These are phyloP conservation scores for Clitopilus hobsonii DNA, from an alignment of 768 basidiomycete genomes.

Conservation along the genomic window DNA sequence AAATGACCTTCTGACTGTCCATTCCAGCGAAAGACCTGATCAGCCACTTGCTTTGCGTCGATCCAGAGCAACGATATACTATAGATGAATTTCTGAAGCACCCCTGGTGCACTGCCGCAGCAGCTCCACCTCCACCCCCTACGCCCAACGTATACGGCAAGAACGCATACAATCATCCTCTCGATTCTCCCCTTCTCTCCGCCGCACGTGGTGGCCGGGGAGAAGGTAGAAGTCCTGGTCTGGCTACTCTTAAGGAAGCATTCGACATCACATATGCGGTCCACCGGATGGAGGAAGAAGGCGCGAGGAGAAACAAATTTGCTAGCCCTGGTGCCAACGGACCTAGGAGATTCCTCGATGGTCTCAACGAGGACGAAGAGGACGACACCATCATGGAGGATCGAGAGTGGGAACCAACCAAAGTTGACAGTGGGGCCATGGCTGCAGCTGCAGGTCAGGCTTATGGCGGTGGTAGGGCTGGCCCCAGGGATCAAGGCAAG, in stretches of 20 bases:
- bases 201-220: constrained; percentile 70
- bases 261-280: constrained; percentile 99
- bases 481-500: constrained; percentile 25
- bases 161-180: constrained; percentile 37
- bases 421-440: constrained; percentile 4
- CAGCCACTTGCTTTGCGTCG: constrained; percentile 90
- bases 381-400: constrained; percentile 47
- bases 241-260: constrained; percentile 93
- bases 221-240: constrained; percentile 86
- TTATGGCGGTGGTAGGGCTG: constrained; percentile 28
- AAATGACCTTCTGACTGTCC: constrained; percentile 3
- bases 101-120: constrained; percentile 84
- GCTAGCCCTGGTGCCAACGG: constrained; percentile 78
- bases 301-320: constrained; percentile 78
- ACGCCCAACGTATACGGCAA: constrained; percentile 52
- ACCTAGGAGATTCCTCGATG: constrained; percentile 68
- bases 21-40: constrained; percentile 90
- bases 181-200: constrained; percentile 90
- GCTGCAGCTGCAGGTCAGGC: constrained; percentile 11
- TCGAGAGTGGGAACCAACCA: constrained; percentile 37
- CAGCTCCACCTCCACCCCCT: constrained; percentile 58
- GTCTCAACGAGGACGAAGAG: constrained; percentile 94
- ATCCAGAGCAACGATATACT: constrained; percentile 92
- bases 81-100: constrained; percentile 97
- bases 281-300: constrained; percentile 99